Percentiles rank a stretch among this genome's conserved stretches.
These are phyloP conservation scores for Kwoniella sp. DNA, from an alignment of 768 basidiomycete species.

Conservation along the genomic window DNA sequence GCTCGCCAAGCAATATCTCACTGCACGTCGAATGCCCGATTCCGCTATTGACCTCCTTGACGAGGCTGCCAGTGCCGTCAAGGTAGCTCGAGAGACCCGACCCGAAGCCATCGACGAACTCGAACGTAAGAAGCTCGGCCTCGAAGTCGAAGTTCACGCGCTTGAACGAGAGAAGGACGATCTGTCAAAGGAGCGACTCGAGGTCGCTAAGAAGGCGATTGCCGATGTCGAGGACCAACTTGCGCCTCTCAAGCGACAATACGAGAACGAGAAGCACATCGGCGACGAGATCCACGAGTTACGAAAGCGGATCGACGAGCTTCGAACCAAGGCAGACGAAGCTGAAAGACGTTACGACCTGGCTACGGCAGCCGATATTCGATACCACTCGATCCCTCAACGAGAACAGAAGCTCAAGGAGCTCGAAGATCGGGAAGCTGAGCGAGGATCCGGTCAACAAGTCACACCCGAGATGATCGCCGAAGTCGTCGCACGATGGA, in stretches of 20 bases:
- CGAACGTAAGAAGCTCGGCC: conserved; percentile 81
- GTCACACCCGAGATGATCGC: conserved; percentile 90
- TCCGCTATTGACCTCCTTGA: conserved; percentile 87
- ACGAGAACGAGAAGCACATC: conserved; percentile 80
- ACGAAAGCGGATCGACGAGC: conserved; percentile 81
- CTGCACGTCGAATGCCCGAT: conserved; percentile 58
- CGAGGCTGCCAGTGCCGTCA: conserved; percentile 79
- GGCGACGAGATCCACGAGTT: conserved; percentile 77
- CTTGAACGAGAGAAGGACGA: conserved; percentile 88
- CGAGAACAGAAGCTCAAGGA: conserved; percentile 62
- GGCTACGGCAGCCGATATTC: conserved; percentile 65
- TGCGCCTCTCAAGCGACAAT: conserved; percentile 76
- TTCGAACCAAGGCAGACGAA: conserved; percentile 88
- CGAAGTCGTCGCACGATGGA: conserved; percentile 92
- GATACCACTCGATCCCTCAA: conserved; percentile 90
- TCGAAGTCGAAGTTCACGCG: conserved; percentile 94
- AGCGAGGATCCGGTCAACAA: conserved; percentile 51
- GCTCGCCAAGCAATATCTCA: conserved; percentile 87
- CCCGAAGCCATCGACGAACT: conserved; percentile 92
- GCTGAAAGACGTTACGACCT: conserved; percentile 78
- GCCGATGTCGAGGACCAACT: conserved; percentile 83
- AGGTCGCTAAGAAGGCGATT: conserved; percentile 72
- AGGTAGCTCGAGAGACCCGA: conserved; percentile 89
- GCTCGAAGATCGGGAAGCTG: conserved; percentile 68
- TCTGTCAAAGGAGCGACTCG: conserved; percentile 81